These are phyloP conservation scores for Rostrohypoxylon terebratum DNA, from an alignment of 495 filamentous ascomycete genomes.

Conservation along the genomic window DNA sequence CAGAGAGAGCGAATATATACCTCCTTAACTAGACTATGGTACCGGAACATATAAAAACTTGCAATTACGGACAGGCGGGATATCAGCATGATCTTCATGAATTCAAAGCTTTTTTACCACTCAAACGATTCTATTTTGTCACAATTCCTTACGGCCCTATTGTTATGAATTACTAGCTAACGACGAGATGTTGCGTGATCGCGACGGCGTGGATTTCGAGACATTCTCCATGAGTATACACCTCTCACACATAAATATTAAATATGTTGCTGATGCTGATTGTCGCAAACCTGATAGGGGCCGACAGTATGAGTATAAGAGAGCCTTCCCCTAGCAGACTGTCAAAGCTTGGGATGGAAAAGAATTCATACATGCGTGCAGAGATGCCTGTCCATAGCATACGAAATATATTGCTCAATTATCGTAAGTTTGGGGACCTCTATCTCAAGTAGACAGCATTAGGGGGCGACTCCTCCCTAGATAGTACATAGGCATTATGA, in stretches of 20 bases:
- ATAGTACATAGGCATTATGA: not conserved
- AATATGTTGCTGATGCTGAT: slow-evolving; percentile 2
- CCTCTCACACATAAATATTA: not conserved
- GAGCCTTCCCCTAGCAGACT: no score
- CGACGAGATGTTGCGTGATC: not conserved
- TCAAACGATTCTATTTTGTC: not conserved
- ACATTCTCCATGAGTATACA: not conserved
- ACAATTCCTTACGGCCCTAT: not conserved
- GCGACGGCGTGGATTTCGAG: not conserved
- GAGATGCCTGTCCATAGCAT: not conserved
- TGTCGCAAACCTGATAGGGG: not conserved
- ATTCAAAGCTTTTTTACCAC: not conserved
- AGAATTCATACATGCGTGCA: no score
- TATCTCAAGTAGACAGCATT: not conserved
- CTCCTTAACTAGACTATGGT: no score
- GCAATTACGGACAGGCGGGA: not conserved
- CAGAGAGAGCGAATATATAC: not conserved
- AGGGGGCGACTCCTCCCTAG: not conserved
- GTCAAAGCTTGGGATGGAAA: no score
- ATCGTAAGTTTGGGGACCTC: not conserved
- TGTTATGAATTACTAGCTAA: not conserved
- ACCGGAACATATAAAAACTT: not conserved
- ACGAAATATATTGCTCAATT: not conserved
- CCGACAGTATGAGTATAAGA: not conserved
- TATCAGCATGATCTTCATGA: not conserved